Conservation (phyloP, 768 basidiomycete genomes). For the Mycena polygramma region DNA sequence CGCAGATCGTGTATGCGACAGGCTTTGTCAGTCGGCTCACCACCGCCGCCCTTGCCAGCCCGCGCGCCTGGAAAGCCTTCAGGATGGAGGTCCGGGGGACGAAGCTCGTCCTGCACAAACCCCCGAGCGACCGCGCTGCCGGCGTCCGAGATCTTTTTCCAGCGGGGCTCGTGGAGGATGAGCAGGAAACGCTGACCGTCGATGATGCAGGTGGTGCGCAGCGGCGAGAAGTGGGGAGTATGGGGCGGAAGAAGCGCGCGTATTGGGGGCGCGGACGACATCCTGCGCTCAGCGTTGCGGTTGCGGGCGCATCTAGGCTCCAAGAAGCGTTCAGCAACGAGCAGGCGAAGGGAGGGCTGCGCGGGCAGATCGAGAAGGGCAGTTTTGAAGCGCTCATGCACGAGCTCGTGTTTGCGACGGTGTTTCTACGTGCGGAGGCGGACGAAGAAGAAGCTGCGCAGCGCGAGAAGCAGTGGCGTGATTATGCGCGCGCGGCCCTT, state of each 20-base stretch:
- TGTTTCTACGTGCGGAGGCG: constrained; percentile 54
- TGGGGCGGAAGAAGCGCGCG: constrained; percentile 31
- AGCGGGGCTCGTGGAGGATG: constrained; percentile 67
- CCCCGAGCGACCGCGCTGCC: constrained; percentile 74
- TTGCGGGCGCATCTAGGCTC: constrained; percentile 10
- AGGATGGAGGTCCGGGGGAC: constrained; percentile 88
- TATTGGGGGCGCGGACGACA: constrained; percentile 75
- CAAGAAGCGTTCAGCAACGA: constrained; percentile 14
- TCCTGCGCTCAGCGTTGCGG: constrained; percentile 50
- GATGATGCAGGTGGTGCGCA: constrained; percentile 74
- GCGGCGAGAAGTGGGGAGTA: constrained; percentile 45
- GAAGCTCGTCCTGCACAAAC: constrained; percentile 91
- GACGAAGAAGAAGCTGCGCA: constrained; percentile 30
- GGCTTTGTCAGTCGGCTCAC: constrained; percentile 83
- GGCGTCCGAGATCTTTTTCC: constrained; percentile 82
- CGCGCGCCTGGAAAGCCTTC: constrained; percentile 83
- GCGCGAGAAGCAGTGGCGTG: constrained; percentile 62
- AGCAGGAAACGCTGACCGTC: constrained; percentile 59
- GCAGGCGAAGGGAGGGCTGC: constrained; percentile 52
- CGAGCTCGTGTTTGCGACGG: constrained; percentile 84
- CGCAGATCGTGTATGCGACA: constrained; percentile 81
- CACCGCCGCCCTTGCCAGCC: constrained; percentile 64
- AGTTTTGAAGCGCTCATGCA: constrained; percentile 85
- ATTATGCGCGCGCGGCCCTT: constrained; percentile 72
- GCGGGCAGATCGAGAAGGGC: constrained; percentile 66